phyloP scores from a whole-genome alignment of 208 protist species.

The Leishmania tarentolae region DNA sequence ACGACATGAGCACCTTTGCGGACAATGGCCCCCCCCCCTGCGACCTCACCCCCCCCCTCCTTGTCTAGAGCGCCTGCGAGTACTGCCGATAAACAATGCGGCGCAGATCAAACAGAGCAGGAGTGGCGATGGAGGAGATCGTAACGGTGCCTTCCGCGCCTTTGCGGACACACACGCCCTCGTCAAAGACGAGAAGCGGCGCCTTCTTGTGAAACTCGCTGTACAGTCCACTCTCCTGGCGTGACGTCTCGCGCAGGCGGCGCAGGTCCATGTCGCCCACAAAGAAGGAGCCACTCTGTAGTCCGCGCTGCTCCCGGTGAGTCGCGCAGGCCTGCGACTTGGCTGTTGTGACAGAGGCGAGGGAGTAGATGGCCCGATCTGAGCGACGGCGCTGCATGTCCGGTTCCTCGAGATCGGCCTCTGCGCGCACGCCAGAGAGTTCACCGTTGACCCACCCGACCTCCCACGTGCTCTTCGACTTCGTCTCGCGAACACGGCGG shows the following conservation, averaged over 20 bases:
- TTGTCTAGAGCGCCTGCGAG: constrained; percentile 59
- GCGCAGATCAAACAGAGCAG: constrained; percentile 73
- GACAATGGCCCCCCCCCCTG: not conserved
- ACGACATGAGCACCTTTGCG: not conserved
- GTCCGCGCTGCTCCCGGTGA: constrained; percentile 46
- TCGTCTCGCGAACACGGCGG: constrained; percentile 60
- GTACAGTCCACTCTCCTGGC: constrained; percentile 56
- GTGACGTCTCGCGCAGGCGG: constrained; percentile 53
- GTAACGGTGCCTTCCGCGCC: constrained; percentile 74
- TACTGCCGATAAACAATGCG: constrained; percentile 82
- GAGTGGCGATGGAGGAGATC: constrained; percentile 77
- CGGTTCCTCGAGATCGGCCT: constrained; percentile 26
- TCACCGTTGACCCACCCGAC: constrained; percentile 86
- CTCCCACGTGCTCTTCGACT: constrained; percentile 78
- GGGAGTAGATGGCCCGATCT: constrained; percentile 43
- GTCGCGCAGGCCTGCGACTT: constrained; percentile 64
- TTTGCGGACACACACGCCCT: constrained; percentile 79
- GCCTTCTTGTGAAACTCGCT: constrained; percentile 79
- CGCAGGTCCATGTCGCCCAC: constrained; percentile 76
- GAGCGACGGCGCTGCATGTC: constrained; percentile 32
- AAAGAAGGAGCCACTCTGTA: constrained; percentile 85
- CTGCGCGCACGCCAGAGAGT: constrained; percentile 35
- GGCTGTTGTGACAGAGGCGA: constrained; percentile 43
- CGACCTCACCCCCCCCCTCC: not conserved
- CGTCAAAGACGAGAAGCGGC: constrained; percentile 82